Evolutionary conservation across 768 basidiomycete genomes (phyloP), one percentile per base, ranked within the genome.

Genomic region (Galerina sulciceps): DNA sequence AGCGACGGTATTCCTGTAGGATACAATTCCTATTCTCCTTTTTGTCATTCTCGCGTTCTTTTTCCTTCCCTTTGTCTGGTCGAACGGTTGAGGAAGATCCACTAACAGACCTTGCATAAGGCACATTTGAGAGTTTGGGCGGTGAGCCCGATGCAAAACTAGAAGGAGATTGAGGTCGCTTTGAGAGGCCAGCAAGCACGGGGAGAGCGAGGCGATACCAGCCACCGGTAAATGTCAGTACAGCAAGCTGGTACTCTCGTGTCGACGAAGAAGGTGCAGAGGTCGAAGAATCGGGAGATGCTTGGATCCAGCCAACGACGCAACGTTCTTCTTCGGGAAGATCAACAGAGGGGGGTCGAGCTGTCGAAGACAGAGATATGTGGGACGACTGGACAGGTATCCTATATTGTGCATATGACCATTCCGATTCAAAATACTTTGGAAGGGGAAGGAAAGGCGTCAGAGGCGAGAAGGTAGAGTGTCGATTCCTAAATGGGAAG

Each of bases 321-420:
- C 93, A 94, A 52, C 86, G 87, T 73, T 94, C 93, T 71, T 94
- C 93, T 43, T 92, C 93, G 23, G 82, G 82, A 31, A 86, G 76
- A 64, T 88, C 89, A 2, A 79, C 77, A 13, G 81, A 77, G 5
- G 86, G 77, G 2, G 87, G 79, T 59, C 82, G 81, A 49, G 86
- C 81, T n/a, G 86, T 81, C 2, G 90, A 84, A 11, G 89, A 86
- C 35, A 94, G 74, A 10, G 91, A 88, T 46, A 94, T 89, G 62
- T 95, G 93, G 8, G 93, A 79, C 1, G 89, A 88, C 64, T 93
- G 91, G 2, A 89, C 78, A 2, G 94, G 94, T 68, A 97, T 91
- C 42, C 92, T 85, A 71, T 92, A 97, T 64, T 93, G 90, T 13
- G 94, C 93, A 68, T 96, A 95, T 0, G 94, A 96, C 95, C 94